Percentiles rank a stretch among this genome's conserved stretches.
Conservation (phyloP, 495 filamentous ascomycete genomes). For the Aspergillus haitiensis region DNA sequence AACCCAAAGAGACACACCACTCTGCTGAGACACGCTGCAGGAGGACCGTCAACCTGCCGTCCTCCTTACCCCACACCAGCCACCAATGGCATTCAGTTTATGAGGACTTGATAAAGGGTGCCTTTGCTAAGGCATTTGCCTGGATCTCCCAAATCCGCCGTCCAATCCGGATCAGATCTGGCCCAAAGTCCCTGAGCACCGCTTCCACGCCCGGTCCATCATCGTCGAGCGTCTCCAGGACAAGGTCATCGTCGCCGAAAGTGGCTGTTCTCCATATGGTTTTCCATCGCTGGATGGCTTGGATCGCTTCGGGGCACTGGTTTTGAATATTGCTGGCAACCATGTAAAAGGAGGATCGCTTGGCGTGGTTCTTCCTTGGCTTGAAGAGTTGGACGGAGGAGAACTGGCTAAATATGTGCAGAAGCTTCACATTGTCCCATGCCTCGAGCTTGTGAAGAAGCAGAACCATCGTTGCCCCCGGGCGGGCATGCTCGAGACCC, state of each 20-base stretch:
- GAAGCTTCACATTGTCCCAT: slow-evolving; percentile 37
- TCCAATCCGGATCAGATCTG: slow-evolving; percentile 34
- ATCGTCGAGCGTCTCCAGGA: slow-evolving; percentile 12
- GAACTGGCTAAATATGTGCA: slow-evolving; percentile 48
- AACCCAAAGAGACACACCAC: too few relatives aligned
- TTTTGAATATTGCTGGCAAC: slow-evolving; percentile 49
- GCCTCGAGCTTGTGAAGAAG: slow-evolving; percentile 53
- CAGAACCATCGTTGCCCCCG: slow-evolving; percentile 49
- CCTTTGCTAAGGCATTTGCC: slow-evolving; percentile 40
- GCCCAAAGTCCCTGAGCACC: slow-evolving; percentile 46
- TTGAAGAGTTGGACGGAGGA: slow-evolving; percentile 51
- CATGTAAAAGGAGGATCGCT: slow-evolving; percentile 56
- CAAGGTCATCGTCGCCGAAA: slow-evolving; percentile 35
- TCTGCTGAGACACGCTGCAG: too few relatives aligned
- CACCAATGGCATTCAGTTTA: background rate
- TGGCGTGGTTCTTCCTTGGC: slow-evolving; percentile 40
- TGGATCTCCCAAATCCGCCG: slow-evolving; percentile 42
- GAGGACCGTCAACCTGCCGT: too few relatives aligned
- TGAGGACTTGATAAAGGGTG: slow-evolving; percentile 27
- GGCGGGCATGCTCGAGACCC: slow-evolving; percentile 45
- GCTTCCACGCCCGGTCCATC: slow-evolving; percentile 26
- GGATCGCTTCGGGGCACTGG: slow-evolving; percentile 29
- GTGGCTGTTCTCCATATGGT: slow-evolving; percentile 46
- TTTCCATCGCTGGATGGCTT: slow-evolving; percentile 45
- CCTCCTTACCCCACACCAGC: too few relatives aligned